phyloP scores from a whole-genome alignment of 2,329 filamentous ascomycete genomes.

The Ampelomyces quisqualis region DNA sequence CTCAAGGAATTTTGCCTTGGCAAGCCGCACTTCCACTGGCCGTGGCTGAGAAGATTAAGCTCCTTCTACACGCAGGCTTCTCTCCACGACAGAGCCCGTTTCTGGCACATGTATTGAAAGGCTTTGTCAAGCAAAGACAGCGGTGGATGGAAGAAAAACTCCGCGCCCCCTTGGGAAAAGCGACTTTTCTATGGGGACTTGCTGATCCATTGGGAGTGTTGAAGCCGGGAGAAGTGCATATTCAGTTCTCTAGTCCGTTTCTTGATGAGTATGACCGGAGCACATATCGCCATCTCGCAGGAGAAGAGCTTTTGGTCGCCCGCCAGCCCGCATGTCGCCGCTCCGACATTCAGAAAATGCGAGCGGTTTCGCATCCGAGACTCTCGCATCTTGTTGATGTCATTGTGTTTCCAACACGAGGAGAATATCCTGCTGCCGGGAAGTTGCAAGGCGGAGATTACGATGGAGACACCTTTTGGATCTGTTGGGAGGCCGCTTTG shows the following conservation, averaged over 20 bases:
- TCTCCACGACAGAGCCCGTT: conserved; percentile 51
- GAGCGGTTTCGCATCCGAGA: conserved; percentile 55
- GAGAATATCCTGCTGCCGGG: conserved; percentile 63
- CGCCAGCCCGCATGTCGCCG: conserved; percentile 68
- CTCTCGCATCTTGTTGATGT: conserved; percentile 73
- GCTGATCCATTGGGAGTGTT: conserved; percentile 65
- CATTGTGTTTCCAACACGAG: conserved; percentile 70
- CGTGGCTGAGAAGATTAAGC: conserved; percentile 29
- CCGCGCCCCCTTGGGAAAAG: conserved; percentile 62
- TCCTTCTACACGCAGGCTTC: conserved; percentile 55
- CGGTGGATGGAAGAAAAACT: conserved; percentile 57
- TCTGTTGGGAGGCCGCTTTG: conserved; percentile 70
- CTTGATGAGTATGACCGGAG: conserved; percentile 55
- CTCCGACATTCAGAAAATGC: conserved; percentile 69
- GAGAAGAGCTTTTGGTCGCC: conserved; percentile 64
- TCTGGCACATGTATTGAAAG: conserved; percentile 52
- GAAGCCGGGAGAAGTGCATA: conserved; percentile 64
- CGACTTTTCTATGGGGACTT: conserved; percentile 65
- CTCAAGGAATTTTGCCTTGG: conserved; percentile 11
- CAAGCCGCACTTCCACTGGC: conserved; percentile 29
- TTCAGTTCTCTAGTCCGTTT: conserved; percentile 67
- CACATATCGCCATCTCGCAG: conserved; percentile 56
- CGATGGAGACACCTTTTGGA: conserved; percentile 75
- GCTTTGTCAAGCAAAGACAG: conserved; percentile 56
- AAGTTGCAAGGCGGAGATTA: conserved; percentile 79